Conservation (phyloP, 116 monocot species). For the Thalassia testudinum region DNA sequence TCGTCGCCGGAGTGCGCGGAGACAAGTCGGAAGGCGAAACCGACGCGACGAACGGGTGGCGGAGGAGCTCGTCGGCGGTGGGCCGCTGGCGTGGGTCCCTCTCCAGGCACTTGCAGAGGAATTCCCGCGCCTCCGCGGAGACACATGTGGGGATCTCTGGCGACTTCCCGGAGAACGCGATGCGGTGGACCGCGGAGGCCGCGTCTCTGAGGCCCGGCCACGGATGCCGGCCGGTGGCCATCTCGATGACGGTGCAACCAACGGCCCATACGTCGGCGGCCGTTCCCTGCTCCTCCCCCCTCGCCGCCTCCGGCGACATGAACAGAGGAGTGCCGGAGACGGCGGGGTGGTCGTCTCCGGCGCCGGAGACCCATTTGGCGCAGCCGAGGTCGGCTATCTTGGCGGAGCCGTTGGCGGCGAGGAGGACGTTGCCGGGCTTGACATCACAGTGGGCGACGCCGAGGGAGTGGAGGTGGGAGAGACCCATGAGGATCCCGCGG, state of each 20-base stretch:
- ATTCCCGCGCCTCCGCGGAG: slow-evolving; percentile 34
- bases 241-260: slow-evolving; percentile 72
- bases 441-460: slow-evolving; percentile 62
- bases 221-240: slow-evolving; percentile 49
- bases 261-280: slow-evolving; percentile 53
- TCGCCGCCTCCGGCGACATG: too few relatives aligned
- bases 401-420: slow-evolving; percentile 29
- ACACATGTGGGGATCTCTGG: slow-evolving; percentile 25
- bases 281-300: slow-evolving; percentile 41
- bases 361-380: slow-evolving; percentile 5
- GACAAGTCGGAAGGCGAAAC: neutral
- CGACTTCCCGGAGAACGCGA: slow-evolving; percentile 25
- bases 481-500: slow-evolving; percentile 22
- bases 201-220: slow-evolving; percentile 30
- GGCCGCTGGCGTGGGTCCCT: slow-evolving; percentile 30
- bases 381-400: slow-evolving; percentile 72
- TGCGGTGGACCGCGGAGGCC: slow-evolving; percentile 18
- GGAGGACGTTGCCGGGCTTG: slow-evolving; percentile 50
- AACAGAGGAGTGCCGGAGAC: slow-evolving; percentile 37
- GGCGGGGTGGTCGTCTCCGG: neutral
- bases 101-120: slow-evolving; percentile 34
- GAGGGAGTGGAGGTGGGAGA: slow-evolving; percentile 32
- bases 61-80: slow-evolving; percentile 47
- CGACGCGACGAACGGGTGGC: slow-evolving; percentile 36
- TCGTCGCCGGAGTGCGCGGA: too few relatives aligned